Conservation (phyloP, 164 flowering plant species). For the Tetrastigma voinierianum region DNA sequence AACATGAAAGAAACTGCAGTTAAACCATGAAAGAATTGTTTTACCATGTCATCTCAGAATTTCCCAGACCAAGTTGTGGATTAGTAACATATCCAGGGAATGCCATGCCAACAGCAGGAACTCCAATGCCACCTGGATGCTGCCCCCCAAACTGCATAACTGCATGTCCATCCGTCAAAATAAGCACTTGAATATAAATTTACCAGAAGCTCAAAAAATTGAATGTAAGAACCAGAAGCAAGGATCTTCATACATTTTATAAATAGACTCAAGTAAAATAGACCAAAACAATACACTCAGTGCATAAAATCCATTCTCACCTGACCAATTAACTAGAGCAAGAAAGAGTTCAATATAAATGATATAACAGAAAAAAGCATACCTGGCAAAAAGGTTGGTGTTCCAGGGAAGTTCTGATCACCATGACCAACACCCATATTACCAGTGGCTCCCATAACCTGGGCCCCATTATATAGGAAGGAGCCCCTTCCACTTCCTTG, state of each 20-base stretch:
- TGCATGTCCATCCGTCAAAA: slow-evolving; percentile 26
- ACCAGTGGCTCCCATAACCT: slow-evolving; percentile 69
- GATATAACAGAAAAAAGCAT: not conserved
- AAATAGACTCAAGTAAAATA: not conserved
- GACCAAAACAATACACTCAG: no score
- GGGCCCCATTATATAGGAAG: slow-evolving; percentile 66
- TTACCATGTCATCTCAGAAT: slow-evolving; percentile 98
- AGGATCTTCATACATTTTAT: not conserved
- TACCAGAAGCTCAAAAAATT: no score
- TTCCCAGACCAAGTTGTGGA: slow-evolving; percentile 79
- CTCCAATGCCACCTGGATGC: slow-evolving; percentile 92
- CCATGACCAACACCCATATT: slow-evolving; percentile 61
- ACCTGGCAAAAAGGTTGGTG: slow-evolving; percentile 88
- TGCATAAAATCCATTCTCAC: no score
- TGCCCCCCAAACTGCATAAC: slow-evolving; percentile 96
- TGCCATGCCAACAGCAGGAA: slow-evolving; percentile 99
- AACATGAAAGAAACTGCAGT: not conserved
- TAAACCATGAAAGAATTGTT: slow-evolving; percentile 7
- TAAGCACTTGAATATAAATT: not conserved
- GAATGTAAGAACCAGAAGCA: not conserved
- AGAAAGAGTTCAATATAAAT: not conserved
- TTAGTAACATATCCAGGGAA: slow-evolving; percentile 97
- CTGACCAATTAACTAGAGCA: no score
- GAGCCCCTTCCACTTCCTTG: slow-evolving; percentile 75
- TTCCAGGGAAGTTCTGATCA: slow-evolving; percentile 73